Evolutionary conservation across 495 filamentous ascomycete species (phyloP), one percentile per base, ranked within the genome.

Genomic region (Geoglossum glabrum): DNA sequence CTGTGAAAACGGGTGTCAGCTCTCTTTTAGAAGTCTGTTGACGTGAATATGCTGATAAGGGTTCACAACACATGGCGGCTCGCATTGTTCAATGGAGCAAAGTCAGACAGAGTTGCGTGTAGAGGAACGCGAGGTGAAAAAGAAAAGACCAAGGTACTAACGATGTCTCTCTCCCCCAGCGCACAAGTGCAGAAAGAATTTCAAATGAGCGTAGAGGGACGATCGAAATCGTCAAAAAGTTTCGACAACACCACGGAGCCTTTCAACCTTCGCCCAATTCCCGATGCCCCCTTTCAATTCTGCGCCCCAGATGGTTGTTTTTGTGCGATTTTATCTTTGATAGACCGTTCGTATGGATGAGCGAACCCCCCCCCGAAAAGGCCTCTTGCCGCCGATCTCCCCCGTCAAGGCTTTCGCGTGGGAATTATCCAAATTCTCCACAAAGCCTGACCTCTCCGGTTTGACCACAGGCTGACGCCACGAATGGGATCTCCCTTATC

Each of bases 131-230:
- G 40, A 19, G 5, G 25, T 7, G 34, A 55, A 34, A 11, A 11
- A 10, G n/a, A 40, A 38, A 31, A 56, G 1, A 8, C 11, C 54
- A 56, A 56, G 4, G 23, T 56, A 56, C 54, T 56, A 23, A 30
- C 11, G 6, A 13, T 19, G 23, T 31, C 49, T 52, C 7, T 27
- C 49, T n/a, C n/a, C n/a, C n/a, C n/a, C 23, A 45, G 10, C 40
- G 30, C 36, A 19, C 8, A 27, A 19, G n/a, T 23, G 28, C 31
- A 28, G 28, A 45, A 56, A 56, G 54, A 56, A 52, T 9, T 30
- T 30, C 49, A 52, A 52, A 52, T 52, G 49, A 52, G 23, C 30
- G 49, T 52, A 26, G 30, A 52, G 49, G 49, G 19, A 52, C 49
- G 49, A 52, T 30, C 2, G 4, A 52, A 52, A 52, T 52, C 49